These are phyloP conservation scores for Aspergillus saccharolyticus DNA, from an alignment of 495 filamentous ascomycete species.

Conservation along the genomic window DNA sequence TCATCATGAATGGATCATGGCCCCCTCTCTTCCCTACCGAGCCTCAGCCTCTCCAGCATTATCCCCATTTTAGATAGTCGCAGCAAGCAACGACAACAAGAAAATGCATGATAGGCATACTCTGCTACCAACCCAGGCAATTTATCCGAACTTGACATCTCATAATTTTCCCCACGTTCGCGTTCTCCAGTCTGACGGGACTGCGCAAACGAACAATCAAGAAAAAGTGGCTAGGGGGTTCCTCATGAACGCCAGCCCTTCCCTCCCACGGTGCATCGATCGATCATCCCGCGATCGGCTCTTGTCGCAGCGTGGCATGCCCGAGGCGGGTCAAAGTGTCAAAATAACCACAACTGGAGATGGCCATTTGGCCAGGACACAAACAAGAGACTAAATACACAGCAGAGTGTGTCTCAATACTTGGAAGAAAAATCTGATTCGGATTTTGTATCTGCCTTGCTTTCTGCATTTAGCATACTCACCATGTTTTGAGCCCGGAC, in stretches of 20 bases:
- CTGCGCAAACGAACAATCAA: neutral
- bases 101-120: neutral
- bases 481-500: neutral
- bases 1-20: neutral
- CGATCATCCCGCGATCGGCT: constrained; percentile 14
- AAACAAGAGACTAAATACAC: neutral
- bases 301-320: constrained; percentile 11
- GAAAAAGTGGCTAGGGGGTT: neutral
- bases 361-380: neutral
- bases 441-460: neutral
- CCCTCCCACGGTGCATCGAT: constrained; percentile 2
- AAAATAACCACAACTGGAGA: constrained; percentile 1
- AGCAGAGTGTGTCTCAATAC: neutral
- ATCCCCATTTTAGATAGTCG: neutral
- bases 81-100: neutral
- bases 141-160: constrained; percentile 3
- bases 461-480: neutral
- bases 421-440: neutral
- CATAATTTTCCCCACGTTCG: constrained; percentile 6
- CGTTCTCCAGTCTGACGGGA: neutral
- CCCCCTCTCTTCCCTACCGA: constrained; percentile 1
- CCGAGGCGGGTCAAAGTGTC: constrained; percentile 8
- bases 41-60: constrained; percentile 5
- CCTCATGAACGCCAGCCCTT: neutral
- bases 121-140: neutral